Evolutionary conservation across 1,284 basidiomycete species (phyloP), one percentile per base, ranked within the genome.

Genomic region (Phellinidium pouzarii): DNA sequence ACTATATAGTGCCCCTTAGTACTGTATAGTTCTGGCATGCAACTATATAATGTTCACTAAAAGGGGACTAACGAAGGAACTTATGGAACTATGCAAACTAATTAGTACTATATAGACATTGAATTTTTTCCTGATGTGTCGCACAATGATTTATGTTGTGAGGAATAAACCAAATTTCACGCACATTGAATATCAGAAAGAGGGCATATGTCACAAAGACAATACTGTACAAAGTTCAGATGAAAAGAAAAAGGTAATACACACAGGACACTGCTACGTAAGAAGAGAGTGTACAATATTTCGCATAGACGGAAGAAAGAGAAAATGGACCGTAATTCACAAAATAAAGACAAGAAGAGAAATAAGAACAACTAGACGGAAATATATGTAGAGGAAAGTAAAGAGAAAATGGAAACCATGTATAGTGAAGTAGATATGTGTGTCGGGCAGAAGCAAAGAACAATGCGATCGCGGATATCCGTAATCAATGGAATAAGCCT

Each of bases 181-280:
- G 19, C 37, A 17, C 37, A 40, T 23, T 11, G 31, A 31, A 26
- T n/a, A 27, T 29, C 14, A 26, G 31, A 46, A 27, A 46, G 26
- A 31, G 23, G 22, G 19, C 47, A 49, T 49, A 49, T 49, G 36
- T 34, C 47, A 49, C 40, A 37, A 23, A 45, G 23, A 43, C 37
- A 42, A 3, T 45, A 43, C n/a, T 52, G 31, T 49, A 49, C 47
- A 49, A 34, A 49, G 47, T 46, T 29, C 44, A 36, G n/a, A 49
- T 19, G 9, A 40, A 48, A 19, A 34, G 40, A 31, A 22, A 45
- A 17, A 11, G 34, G 43, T 26, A 45, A 46, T 44, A 45, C 50
- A 45, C 29, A 40, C 50, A 23, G 46, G 44, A 38, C 31, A 34
- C 31, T 34, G 31, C 7, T 34, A n/a, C 19, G 43, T 40, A 52